Conservation (phyloP, 2,329 filamentous ascomycete species). For the Tolypocladium inflatum region DNA sequence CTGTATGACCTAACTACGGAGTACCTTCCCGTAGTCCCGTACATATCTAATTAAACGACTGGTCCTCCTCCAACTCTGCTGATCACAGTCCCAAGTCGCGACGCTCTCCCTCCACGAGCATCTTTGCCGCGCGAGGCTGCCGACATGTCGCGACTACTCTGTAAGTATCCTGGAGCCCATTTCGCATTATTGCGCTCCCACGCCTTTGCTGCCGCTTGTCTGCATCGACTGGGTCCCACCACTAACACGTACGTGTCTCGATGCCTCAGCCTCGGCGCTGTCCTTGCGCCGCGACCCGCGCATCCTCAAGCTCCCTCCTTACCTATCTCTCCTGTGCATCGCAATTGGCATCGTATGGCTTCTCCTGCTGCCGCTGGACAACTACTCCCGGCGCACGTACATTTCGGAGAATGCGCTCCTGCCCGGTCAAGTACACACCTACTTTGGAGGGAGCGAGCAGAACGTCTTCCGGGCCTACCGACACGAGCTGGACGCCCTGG, state of each 20-base stretch:
- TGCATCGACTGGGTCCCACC: not conserved
- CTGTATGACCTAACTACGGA: too few species aligned
- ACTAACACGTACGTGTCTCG: not conserved
- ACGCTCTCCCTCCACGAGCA: not conserved
- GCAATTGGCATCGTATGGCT: conserved; percentile 83
- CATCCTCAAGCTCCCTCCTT: conserved; percentile 74
- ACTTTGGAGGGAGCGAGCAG: conserved; percentile 94
- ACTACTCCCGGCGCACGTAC: conserved; percentile 87
- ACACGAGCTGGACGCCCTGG: conserved; percentile 65
- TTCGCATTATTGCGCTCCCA: not conserved
- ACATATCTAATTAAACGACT: not conserved
- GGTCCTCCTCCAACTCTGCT: not conserved
- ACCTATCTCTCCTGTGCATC: conserved; percentile 78
- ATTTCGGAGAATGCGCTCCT: conserved; percentile 96
- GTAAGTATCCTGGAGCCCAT: conserved; percentile 25
- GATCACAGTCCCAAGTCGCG: not conserved
- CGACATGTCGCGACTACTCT: conserved; percentile 44
- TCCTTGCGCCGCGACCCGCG: conserved; percentile 72
- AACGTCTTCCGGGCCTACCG: conserved; percentile 87
- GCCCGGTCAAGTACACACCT: conserved; percentile 93
- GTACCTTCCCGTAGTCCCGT: too few species aligned
- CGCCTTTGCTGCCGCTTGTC: not conserved
- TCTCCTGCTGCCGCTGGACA: conserved; percentile 76
- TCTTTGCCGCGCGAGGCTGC: not conserved
- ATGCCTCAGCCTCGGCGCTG: conserved; percentile 45